Evolutionary conservation across 1,284 basidiomycete species (phyloP), one percentile per base, ranked within the genome.

Genomic region (Leccinum cinnamomeum): DNA sequence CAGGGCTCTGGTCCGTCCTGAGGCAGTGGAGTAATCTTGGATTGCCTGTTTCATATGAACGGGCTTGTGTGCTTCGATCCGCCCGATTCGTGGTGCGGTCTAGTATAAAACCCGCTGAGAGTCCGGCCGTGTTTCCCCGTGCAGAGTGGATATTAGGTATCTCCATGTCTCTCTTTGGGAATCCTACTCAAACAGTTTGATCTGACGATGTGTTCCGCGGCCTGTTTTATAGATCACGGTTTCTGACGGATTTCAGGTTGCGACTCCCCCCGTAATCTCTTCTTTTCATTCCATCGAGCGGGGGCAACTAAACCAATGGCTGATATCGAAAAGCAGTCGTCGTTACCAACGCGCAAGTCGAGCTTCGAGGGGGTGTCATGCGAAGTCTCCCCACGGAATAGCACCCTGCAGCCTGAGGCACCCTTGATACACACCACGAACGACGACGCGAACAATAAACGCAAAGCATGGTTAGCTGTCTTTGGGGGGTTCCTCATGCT

Each of bases 401-500:
- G 72, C 61, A 70, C 73, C 12, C 33, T 73, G 28, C 69, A 74
- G 2, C 56, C 73, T 5, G 62, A 65, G 28, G 35, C 61, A 2
- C 68, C 65, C 1, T 48, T 69, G 30, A 63, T 76, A 54, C 44
- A 64, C 10, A 3, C 56, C 55, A 2, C 39, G 3, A 62, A 61
- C 33, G 61, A 59, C 44, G 55, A 58, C 30, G 12, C 28, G 25
- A 25, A n/a, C 44, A 60, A 1, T 28, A 69, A 54, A 41, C 33
- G 44, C n/a, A 58, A 37, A 23, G 70, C 74, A 2, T 74, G 76
- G 74, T 18, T 75, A 20, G 62, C 70, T 6, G 71, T 75, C 63
- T 61, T 67, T 53, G 73, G 73, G 11, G 70, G 75, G 3, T 75
- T 76, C 60, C 63, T 77, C 33, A 69, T 74, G 16, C 66, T 77